phyloP scores from a whole-genome alignment of 2,329 filamentous ascomycete species.

The Trichophyton rubrum region DNA sequence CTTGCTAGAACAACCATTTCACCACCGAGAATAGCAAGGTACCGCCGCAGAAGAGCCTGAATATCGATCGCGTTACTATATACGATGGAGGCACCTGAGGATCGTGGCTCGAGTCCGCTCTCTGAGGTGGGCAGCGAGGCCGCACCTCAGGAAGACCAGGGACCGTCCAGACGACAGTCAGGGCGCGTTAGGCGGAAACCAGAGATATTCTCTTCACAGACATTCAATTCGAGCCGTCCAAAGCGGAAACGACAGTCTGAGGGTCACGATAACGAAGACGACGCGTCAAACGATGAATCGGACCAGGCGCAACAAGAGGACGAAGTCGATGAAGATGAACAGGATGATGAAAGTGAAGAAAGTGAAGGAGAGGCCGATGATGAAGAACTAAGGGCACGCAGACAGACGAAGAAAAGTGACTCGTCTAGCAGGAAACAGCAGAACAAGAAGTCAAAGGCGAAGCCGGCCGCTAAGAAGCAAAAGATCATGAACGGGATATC shows the following conservation, averaged over 20 bases:
- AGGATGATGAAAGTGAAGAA: conserved; percentile 23
- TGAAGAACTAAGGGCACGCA: conserved; percentile 23
- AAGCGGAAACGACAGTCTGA: conserved; percentile 41
- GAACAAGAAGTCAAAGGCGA: conserved; percentile 26
- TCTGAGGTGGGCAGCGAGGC: conserved; percentile 10
- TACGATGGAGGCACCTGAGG: conserved; percentile 10
- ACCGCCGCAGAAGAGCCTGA: background rate
- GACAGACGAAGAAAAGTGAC: conserved; percentile 26
- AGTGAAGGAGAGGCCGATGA: conserved; percentile 18
- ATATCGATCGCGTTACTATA: background rate
- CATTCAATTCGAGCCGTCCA: conserved; percentile 17
- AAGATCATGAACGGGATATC: conserved; percentile 40
- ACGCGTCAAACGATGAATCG: conserved; percentile 21
- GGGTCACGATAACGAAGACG: conserved; percentile 25
- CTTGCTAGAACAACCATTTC: background rate
- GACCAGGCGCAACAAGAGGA: conserved; percentile 20
- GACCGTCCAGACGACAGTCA: conserved; percentile 29
- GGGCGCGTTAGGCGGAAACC: conserved; percentile 33
- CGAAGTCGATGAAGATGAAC: conserved; percentile 17
- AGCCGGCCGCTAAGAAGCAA: conserved; percentile 40
- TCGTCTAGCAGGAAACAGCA: conserved; percentile 39
- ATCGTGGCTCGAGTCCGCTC: conserved; percentile 14
- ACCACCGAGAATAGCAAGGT: background rate
- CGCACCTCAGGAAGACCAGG: conserved; percentile 20
- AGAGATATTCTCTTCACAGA: conserved; percentile 27